Conservation (phyloP, 2,329 filamentous ascomycete genomes). For the Xylaria polymorpha region DNA sequence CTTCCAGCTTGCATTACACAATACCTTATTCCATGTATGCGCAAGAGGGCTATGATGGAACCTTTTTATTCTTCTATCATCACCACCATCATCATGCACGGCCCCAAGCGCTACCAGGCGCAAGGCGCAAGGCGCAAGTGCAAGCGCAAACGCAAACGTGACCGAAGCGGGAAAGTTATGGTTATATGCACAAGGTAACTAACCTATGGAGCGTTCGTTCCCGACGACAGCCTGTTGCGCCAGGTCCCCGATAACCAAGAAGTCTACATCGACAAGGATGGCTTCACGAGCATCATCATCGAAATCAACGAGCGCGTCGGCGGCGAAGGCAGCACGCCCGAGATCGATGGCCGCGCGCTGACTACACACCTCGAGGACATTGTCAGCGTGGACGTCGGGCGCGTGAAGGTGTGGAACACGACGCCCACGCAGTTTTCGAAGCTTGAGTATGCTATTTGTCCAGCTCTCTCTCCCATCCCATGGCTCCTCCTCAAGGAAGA, state of each 20-base stretch:
- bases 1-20: not conserved
- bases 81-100: not conserved
- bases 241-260: conserved; percentile 90
- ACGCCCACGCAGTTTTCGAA: conserved; percentile 69
- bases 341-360: conserved; percentile 76
- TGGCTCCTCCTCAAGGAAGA: conserved; percentile 15
- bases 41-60: not conserved
- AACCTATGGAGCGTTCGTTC: not conserved
- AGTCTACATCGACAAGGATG: conserved; percentile 85
- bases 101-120: not conserved
- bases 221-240: conserved; percentile 49
- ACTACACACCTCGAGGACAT: conserved; percentile 77
- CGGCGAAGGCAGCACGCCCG: conserved; percentile 61
- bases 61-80: not conserved
- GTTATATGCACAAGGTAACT: conserved; percentile 12
- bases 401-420: conserved; percentile 74
- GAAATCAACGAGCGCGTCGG: conserved; percentile 88
- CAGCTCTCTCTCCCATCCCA: not conserved
- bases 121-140: not conserved
- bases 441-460: conserved; percentile 58
- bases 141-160: not conserved
- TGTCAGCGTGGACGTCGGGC: conserved; percentile 71
- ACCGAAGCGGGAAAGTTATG: too few relatives aligned
- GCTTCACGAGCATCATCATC: conserved; percentile 88
- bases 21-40: conserved; percentile 17